Evolutionary conservation across 257 asterid species (phyloP).

Genomic region (Nyctanthes arbortristis): DNA sequence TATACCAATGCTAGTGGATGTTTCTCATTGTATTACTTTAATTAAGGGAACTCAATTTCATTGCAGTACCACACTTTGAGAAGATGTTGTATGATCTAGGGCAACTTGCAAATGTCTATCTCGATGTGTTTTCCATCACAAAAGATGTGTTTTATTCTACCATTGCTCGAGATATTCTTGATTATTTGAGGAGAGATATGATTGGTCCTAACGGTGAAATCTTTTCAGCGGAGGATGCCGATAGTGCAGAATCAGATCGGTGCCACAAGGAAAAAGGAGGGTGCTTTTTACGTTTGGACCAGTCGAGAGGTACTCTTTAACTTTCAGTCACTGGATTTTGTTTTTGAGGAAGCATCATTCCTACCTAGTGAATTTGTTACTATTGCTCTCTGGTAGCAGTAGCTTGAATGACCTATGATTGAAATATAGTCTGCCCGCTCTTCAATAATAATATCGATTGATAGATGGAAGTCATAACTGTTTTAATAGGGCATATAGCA

Average conservation of each 20-base stretch:
- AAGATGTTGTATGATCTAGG: conserved; percentile 98
- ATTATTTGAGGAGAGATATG: conserved; percentile 94
- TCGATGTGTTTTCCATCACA: conserved; percentile 74
- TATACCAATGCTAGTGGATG: background rate
- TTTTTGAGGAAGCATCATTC: background rate
- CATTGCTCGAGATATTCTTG: conserved; percentile 71
- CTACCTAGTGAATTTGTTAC: background rate
- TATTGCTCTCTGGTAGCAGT: background rate
- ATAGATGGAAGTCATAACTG: no score
- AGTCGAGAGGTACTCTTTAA: conserved; percentile 61
- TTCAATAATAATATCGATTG: no score
- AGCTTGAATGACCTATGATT: background rate
- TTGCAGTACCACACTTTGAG: conserved; percentile 97
- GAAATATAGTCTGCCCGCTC: no score
- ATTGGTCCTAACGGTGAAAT: conserved; percentile 85
- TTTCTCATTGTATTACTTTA: background rate
- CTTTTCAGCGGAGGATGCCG: conserved; percentile 97
- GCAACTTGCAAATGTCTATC: conserved; percentile 74
- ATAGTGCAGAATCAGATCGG: conserved; percentile 87
- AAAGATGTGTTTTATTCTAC: conserved; percentile 65
- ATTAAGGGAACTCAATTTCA: conserved; percentile 11
- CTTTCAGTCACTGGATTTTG: background rate
- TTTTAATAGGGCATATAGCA: background rate
- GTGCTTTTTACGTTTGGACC: conserved; percentile 90
- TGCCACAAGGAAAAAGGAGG: conserved; percentile 73